Evolutionary conservation across 1,139 yeast species (phyloP), one percentile per base, ranked within the genome.

Genomic region (Saccharomyces hybrid): DNA sequence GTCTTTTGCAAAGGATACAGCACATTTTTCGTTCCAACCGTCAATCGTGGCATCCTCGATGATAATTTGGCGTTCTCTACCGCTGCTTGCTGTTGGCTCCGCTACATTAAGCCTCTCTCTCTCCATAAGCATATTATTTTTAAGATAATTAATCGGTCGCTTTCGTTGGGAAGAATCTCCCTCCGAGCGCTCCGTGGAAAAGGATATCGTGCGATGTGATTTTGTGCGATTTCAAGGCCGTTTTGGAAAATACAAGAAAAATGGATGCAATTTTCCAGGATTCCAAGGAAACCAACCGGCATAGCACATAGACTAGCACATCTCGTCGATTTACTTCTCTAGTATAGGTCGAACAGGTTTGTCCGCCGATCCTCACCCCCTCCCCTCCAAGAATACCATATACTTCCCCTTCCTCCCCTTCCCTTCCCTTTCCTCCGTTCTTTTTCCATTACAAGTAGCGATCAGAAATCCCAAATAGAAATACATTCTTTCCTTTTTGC

Each of bases 391-490:
- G 44, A 38, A 38, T 38, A 38, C 11, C n/a, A 9, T 38, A 38
- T 16, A 8, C 21, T 38, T 11, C 16, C 28, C 16, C 21, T 24
- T 46, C 9, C 11, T 12, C 3, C 7, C 14, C 19, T 21, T 12
- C 48, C 19, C 14, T 7, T 11, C 29, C n/a, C 19, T 6, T 7
- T 11, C 29, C n/a, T 28, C 34, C 24, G 21, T n/a, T 16, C 24
- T 12, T 28, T 27, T 89, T 88, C 77, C 85, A 96, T 73, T 91
- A 91, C 73, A 91, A 93, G 98, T 98, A 91, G 74, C 87, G 96
- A 77, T 91, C 98, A 72, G 93, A 75, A 89, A 93, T 65, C 95
- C 93, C 72, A 88, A 90, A 91, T 19, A 28, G 34, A 28, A n/a
- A 14, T 14, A 27, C 16, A 29, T 14, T 8, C 8, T 24, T 16